A percentile compares a stretch with the other conserved stretches of the same genome.
Evolutionary conservation across 2,329 filamentous ascomycete genomes (phyloP).

Genomic region (Chaetomium sp.): DNA sequence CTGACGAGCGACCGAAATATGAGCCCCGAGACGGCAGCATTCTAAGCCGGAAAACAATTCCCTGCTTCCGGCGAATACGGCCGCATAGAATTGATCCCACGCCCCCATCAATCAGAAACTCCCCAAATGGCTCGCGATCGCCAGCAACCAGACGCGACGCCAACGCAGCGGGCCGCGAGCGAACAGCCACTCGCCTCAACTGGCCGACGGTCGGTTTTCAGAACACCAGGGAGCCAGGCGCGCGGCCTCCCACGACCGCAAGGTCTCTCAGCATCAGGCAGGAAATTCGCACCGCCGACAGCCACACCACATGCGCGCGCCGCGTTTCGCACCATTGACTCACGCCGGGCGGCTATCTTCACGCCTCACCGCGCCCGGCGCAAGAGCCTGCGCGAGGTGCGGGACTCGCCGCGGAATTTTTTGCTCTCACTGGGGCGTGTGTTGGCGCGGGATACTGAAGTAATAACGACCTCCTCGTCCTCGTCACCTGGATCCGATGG

Average conservation of each 20-base stretch:
- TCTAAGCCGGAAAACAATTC: too few species aligned
- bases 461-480: slow-evolving; percentile 42
- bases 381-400: slow-evolving; percentile 49
- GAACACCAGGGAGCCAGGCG: slow-evolving; percentile 33
- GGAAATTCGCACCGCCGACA: slow-evolving; percentile 32
- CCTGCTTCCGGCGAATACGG: too few species aligned
- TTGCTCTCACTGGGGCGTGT: slow-evolving; percentile 49
- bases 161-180: slow-evolving; percentile 28
- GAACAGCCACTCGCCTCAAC: slow-evolving; percentile 35
- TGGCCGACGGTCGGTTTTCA: slow-evolving; percentile 33
- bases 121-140: slow-evolving; percentile 20
- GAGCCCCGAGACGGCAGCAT: too few species aligned
- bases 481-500: slow-evolving; percentile 32
- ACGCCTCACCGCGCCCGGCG: slow-evolving; percentile 53
- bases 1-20: too few species aligned
- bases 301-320: slow-evolving; percentile 56
- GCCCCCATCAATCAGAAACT: neutral
- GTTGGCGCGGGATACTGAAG: slow-evolving; percentile 44
- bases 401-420: slow-evolving; percentile 49
- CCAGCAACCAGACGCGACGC: slow-evolving; percentile 23
- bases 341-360: slow-evolving; percentile 52
- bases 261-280: slow-evolving; percentile 42
- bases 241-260: slow-evolving; percentile 29
- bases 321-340: slow-evolving; percentile 51
- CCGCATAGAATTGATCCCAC: too few species aligned